These are phyloP conservation scores for Leccinum uliginosum DNA, from an alignment of 768 basidiomycete genomes.

Conservation along the genomic window DNA sequence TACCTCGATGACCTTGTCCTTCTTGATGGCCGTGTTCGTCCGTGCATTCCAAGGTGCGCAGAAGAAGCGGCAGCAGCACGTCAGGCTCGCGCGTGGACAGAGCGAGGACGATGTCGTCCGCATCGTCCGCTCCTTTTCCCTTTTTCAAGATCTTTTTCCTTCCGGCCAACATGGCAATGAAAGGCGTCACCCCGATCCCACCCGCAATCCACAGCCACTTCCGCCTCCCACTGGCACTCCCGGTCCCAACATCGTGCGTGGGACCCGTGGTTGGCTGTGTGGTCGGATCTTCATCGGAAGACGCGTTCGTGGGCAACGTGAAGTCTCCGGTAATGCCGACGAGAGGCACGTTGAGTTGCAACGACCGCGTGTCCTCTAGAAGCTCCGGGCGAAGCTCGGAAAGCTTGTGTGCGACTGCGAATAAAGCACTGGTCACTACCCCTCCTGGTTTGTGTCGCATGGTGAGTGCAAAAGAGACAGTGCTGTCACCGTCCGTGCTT, in stretches of 20 bases:
- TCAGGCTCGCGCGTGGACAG: slow-evolving; percentile 54
- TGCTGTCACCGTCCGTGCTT: neutral
- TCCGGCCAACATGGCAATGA: slow-evolving; percentile 49
- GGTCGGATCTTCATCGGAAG: neutral
- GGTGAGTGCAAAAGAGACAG: slow-evolving; percentile 40
- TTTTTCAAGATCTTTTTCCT: neutral
- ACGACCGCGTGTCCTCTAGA: slow-evolving; percentile 35
- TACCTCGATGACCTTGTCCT: neutral
- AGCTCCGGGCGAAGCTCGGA: slow-evolving; percentile 36
- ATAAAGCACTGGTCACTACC: slow-evolving; percentile 49
- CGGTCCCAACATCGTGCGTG: neutral
- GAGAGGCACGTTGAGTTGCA: slow-evolving; percentile 41
- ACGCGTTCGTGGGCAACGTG: slow-evolving; percentile 24
- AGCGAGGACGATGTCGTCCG: slow-evolving; percentile 40
- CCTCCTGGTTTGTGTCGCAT: slow-evolving; percentile 57
- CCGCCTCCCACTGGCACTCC: neutral
- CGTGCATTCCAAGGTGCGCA: slow-evolving; percentile 1
- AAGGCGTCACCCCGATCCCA: slow-evolving; percentile 65
- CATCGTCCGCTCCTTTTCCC: neutral
- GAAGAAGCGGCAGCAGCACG: slow-evolving; percentile 40
- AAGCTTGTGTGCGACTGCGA: slow-evolving; percentile 44
- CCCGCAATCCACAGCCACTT: slow-evolving; percentile 55
- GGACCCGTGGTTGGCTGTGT: neutral
- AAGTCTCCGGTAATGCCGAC: slow-evolving; percentile 55
- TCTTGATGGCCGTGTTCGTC: neutral